phyloP scores from a whole-genome alignment of 345 rosid species.

The Salix udensis region DNA sequence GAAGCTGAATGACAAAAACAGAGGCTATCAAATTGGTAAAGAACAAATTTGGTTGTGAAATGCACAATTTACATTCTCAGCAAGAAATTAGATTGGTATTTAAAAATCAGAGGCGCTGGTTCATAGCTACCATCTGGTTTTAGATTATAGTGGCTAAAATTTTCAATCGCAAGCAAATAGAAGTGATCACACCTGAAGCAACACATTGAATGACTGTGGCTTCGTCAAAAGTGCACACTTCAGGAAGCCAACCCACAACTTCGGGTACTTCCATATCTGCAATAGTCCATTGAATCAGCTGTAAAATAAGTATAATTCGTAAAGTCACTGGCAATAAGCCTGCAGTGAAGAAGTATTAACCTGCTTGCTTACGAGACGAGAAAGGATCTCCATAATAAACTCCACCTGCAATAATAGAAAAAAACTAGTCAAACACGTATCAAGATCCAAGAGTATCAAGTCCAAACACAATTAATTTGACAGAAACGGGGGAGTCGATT shows the following conservation, averaged over 20 bases:
- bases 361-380: constrained; percentile 95
- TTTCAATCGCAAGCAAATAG: background rate
- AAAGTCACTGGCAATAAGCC: background rate
- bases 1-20: constrained; percentile 52
- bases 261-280: constrained; percentile 97
- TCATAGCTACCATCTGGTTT: background rate
- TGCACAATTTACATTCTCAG: background rate
- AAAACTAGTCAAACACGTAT: constrained; percentile 1
- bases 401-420: constrained; percentile 55
- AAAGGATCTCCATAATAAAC: constrained; percentile 89
- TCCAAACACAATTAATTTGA: background rate
- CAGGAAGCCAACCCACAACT: constrained; percentile 97
- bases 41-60: background rate
- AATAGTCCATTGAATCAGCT: constrained; percentile 19
- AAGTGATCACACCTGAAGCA: constrained; percentile 69
- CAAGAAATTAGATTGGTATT: background rate
- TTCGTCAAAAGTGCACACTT: constrained; percentile 78
- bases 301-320: constrained; percentile 8
- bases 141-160: background rate
- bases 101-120: background rate
- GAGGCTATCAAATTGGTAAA: constrained; percentile 1
- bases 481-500: too few species aligned
- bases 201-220: constrained; percentile 84
- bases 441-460: background rate
- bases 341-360: constrained; percentile 35